Evolutionary conservation across 2,329 filamentous ascomycete genomes (phyloP).

Genomic region (Fusarium lyarnte): DNA sequence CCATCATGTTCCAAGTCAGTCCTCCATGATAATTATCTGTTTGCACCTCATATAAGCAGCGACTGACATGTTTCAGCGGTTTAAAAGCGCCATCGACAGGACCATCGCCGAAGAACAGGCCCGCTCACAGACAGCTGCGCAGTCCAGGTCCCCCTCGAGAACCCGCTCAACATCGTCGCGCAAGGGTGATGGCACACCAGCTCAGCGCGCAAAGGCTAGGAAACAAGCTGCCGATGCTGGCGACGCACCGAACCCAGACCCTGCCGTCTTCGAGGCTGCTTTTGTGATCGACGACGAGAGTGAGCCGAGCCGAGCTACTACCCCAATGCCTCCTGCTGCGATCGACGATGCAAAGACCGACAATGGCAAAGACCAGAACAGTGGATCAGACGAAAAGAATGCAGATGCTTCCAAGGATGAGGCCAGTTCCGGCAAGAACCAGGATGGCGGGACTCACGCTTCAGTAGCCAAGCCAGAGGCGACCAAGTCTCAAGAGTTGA

Average conservation of each 20-base stretch:
- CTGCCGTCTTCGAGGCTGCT: conserved; percentile 85
- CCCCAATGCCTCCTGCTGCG: conserved; percentile 59
- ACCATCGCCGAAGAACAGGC: conserved; percentile 93
- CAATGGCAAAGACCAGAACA: conserved; percentile 19
- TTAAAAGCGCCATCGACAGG: conserved; percentile 86
- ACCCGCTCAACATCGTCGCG: conserved; percentile 50
- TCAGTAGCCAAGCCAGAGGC: conserved; percentile 25
- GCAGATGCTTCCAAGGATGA: conserved; percentile 20
- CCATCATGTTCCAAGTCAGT: conserved; percentile 48
- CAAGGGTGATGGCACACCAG: conserved; percentile 51
- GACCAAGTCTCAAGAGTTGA: conserved; percentile 62
- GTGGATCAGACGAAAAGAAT: conserved; percentile 34
- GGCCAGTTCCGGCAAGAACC: conserved; percentile 32
- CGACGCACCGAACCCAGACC: conserved; percentile 72
- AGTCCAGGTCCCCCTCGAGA: conserved; percentile 55
- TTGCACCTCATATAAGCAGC: not conserved
- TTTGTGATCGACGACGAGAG: conserved; percentile 90
- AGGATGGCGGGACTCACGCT: conserved; percentile 27
- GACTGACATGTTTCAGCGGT: conserved; percentile 63
- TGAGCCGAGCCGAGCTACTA: conserved; percentile 68
- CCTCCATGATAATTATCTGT: not conserved
- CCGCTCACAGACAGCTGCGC: conserved; percentile 69
- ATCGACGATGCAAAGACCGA: conserved; percentile 48
- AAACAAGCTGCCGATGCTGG: conserved; percentile 50
- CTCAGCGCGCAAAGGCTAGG: conserved; percentile 51